Evolutionary conservation across 2,329 filamentous ascomycete genomes (phyloP).

Genomic region (Clarireedia sp.): DNA sequence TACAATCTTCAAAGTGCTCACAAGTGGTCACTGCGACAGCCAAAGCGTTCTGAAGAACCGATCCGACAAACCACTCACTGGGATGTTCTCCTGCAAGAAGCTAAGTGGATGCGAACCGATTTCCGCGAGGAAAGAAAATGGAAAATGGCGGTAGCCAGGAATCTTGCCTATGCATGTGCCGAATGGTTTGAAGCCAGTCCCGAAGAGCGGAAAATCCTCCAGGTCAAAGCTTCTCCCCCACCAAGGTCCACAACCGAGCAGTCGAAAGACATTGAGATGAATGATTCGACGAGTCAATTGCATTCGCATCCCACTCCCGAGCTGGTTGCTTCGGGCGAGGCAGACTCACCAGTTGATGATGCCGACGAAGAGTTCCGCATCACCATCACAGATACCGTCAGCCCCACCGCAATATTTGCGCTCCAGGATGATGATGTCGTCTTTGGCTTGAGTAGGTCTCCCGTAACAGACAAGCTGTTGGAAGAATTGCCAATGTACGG

Average conservation of each 20-base stretch:
- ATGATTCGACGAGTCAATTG: conserved; percentile 22
- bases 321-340: conserved; percentile 55
- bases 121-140: conserved; percentile 91
- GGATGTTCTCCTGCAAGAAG: conserved; percentile 81
- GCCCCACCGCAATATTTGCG: conserved; percentile 75
- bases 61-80: conserved; percentile 68
- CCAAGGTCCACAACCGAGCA: conserved; percentile 19
- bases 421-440: conserved; percentile 75
- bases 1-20: conserved; percentile 87
- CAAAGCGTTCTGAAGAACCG: conserved; percentile 77
- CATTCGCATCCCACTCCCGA: conserved; percentile 53
- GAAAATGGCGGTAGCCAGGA: conserved; percentile 76
- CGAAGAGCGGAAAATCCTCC: conserved; percentile 58
- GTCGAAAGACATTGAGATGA: conserved; percentile 30
- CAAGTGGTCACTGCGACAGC: conserved; percentile 86
- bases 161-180: conserved; percentile 73
- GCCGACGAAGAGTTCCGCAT: conserved; percentile 29
- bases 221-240: conserved; percentile 54
- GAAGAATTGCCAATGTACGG: conserved; percentile 76
- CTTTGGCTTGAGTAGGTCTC: conserved; percentile 67
- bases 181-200: conserved; percentile 64
- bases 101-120: conserved; percentile 97
- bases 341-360: conserved; percentile 45
- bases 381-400: conserved; percentile 36
- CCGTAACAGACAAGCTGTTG: conserved; percentile 67